Evolutionary conservation across 495 filamentous ascomycete genomes (phyloP), one percentile per base, ranked within the genome.

Genomic region (Hypomontagnella submonticulosa): DNA sequence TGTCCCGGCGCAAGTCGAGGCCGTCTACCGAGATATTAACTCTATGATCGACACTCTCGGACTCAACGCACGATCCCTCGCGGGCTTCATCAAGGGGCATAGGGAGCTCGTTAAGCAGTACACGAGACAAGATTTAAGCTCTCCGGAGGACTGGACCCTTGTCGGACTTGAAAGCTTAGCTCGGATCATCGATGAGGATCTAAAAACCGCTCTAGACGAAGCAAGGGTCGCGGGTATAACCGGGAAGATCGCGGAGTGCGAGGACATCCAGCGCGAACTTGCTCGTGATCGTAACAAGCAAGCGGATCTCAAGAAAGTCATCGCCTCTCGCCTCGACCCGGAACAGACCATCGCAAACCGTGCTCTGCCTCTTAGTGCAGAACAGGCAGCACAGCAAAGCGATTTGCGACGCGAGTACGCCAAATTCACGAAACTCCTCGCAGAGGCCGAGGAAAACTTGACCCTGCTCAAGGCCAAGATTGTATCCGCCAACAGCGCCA

Each of bases 1-100:
- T 19, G 82, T 92, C 63, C 84, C 90, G 15, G 87, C 89, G 34
- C 88, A 92, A 75, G 90, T 96, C 57, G 96, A 98, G 73, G 83
- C 87, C 19, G 79, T 97, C 0, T 98, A 93, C 76, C 84, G 92
- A 11, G 96, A 97, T 65, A 92, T 97, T 68, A 98, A 98, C 74
- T 90, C 90, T 10, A 99, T 98, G 95, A 85, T 98, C 23, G 93
- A 97, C 70, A 93, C 90, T 1, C 75, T 97, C 15, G 96, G 93
- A 5, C 81, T 98, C 32, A 97, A 97, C 73, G 87, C 90, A 20
- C 87, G 91, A 4, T 85, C 88, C 9, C 75, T 99, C 20, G 78
- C 86, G 43, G 83, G 85, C 0, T 99, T 92, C 71, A 81, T 91
- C 20, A 78, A 81, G 34, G 88, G 87, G 16, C 89, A 93, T 56